phyloP scores from a whole-genome alignment of 208 protist species.

The Porcisia deanei region DNA sequence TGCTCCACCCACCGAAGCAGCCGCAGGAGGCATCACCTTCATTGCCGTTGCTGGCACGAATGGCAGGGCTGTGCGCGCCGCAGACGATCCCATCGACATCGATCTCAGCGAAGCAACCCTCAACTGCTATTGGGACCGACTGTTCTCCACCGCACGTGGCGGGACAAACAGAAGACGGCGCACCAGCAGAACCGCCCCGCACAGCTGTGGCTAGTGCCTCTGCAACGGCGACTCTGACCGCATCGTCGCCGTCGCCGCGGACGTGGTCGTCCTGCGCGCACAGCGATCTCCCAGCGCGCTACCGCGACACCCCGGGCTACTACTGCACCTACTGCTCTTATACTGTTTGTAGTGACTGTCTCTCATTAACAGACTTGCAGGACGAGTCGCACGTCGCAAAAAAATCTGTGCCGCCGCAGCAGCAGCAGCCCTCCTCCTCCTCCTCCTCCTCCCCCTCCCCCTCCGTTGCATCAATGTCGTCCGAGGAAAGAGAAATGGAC shows the following conservation, averaged over 20 bases:
- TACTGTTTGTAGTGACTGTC: constrained; percentile 69
- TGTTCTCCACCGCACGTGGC: not conserved
- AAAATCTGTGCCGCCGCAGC: not conserved
- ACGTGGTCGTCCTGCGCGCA: constrained; percentile 48
- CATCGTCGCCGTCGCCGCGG: constrained; percentile 4
- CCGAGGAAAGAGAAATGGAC: constrained; percentile 4
- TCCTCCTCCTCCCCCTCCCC: not conserved
- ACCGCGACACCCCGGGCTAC: constrained; percentile 62
- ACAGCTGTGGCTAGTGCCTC: not conserved
- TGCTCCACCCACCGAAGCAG: not conserved
- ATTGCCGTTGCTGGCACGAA: not conserved
- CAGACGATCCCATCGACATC: not conserved
- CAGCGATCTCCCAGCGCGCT: constrained; percentile 48
- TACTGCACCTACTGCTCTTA: constrained; percentile 87
- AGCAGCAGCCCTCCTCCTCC: too few species aligned
- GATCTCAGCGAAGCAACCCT: not conserved
- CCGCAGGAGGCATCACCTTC: not conserved
- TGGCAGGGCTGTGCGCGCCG: not conserved
- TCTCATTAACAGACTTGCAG: constrained; percentile 13
- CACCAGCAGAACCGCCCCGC: not conserved
- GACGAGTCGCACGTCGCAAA: not conserved
- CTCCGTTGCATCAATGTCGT: not conserved
- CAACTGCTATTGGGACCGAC: not conserved
- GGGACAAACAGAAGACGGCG: not conserved
- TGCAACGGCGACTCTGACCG: not conserved